Evolutionary conservation across 202 grass and related monocot species (phyloP).

Genomic region (Dendrocalamus latiflorus): DNA sequence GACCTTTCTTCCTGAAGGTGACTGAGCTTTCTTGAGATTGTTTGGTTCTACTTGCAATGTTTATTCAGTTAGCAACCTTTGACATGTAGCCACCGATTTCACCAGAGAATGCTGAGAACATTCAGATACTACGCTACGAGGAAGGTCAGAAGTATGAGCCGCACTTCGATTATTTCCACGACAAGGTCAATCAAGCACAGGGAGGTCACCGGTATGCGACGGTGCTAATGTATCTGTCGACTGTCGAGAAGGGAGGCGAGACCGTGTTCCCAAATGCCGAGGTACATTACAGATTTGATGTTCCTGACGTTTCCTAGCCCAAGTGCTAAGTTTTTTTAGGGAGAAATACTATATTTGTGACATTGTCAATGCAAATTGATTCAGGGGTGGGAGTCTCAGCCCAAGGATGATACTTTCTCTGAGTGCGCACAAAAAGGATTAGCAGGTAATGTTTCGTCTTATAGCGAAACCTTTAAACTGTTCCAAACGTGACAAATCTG

Average conservation of each 20-base stretch:
- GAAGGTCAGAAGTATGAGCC: slow-evolving; percentile 54
- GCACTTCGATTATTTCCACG: slow-evolving; percentile 60
- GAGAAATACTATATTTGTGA: background rate
- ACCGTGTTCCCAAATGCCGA: slow-evolving; percentile 60
- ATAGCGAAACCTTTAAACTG: background rate
- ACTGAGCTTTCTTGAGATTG: background rate
- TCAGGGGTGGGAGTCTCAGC: too few relatives aligned
- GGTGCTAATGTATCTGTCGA: slow-evolving; percentile 61
- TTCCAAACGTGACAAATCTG: background rate
- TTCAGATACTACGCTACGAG: too few relatives aligned
- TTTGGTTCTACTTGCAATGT: too few relatives aligned
- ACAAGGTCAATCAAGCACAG: slow-evolving; percentile 39
- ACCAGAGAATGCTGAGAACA: too few relatives aligned
- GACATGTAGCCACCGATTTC: too few relatives aligned
- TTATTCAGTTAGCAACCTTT: too few relatives aligned
- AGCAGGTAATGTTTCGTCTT: slow-evolving; percentile 35
- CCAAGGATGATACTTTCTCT: too few relatives aligned
- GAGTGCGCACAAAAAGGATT: too few relatives aligned
- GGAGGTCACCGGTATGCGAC: slow-evolving; percentile 62
- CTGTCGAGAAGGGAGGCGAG: slow-evolving; percentile 50
- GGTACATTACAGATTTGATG: background rate
- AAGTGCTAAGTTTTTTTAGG: too few relatives aligned
- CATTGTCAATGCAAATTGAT: background rate
- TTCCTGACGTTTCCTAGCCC: background rate
- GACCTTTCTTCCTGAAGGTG: slow-evolving; percentile 78